Base-by-base conservation (phyloP, 2,329 filamentous ascomycete species). In the Berkeleyomyces rouxiae region DNA sequence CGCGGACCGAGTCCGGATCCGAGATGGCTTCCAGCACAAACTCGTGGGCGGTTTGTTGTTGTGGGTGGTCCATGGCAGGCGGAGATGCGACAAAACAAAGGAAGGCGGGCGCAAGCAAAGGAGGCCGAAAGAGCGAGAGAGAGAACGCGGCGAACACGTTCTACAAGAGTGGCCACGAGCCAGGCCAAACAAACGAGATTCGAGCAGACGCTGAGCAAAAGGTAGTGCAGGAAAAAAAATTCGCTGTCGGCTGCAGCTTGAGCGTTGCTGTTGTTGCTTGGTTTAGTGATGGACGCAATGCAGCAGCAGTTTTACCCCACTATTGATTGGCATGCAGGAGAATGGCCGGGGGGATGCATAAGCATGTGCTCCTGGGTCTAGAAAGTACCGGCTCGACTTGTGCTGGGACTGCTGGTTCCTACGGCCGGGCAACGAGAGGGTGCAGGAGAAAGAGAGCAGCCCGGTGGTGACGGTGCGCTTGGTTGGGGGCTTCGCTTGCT, bases 1-100 rank as follows among this genome's bases (percentile, higher is more conserved):
- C 92, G 73, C 88, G 89, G 67, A 96, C 89, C 62, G 87, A 93
- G 51, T 83, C 82, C 60, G 90, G 88, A 74, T 97, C 93, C 64
- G 91, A 88, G 72, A 96, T 95, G 71, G 95, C 86, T 72, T 96
- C 91, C 72, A 99, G 82, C 68, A 88, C 89, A 76, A 95, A 96
- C 75, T 96, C 90, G 13, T 57, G 49, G 11, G 62, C 39, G 37
- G 46, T 42, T 42, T 58, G 53, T 13, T 46, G 51, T 69, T 90
- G 89, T 64, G 88, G 76, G 65, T 76, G 74, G 64, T 80, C 78
- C 77, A 80, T 81, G 64, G 62, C 63, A 63, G 42, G 6, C n/a
- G 44, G 39, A 11, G 37, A 33, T 53, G 33, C 10, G 59, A 47
- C 37, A 23, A 16, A 7, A 31, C 9, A 39, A 9, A 23, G 36